Base-by-base conservation (phyloP, 148 eudicot species). In the Suaeda aralocaspica region DNA sequence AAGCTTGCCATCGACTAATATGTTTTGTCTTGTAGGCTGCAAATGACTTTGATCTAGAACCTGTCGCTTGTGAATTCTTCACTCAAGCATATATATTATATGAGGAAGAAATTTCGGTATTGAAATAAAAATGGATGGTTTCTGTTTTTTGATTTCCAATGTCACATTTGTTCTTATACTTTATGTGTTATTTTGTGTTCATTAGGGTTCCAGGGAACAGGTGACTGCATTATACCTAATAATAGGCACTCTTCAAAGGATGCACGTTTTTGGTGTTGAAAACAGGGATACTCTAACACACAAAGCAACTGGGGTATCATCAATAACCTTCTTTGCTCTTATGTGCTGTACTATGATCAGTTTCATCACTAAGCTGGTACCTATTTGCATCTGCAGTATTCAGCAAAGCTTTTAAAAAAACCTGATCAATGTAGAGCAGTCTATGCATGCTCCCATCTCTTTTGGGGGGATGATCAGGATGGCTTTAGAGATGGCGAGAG, bases 381-480 rank as follows among this genome's bases (percentile, higher is more conserved):
- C 25, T 59, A 39, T 59, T 55, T 39, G n/a, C 39, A 26, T 69
- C n/a, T 69, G 52, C 85, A 94, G 99, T 94, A 94, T 74, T 89
- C 97, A n/a, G 91, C 97, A 44, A 94, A 94, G 82, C 97, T 94
- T 77, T 86, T 94, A 87, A 94, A 94, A 89, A 94, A 94, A 73
- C 96, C 96, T 26, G 99, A 94, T 78, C 96, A 94, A 74, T 94
- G 99, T 76, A 86, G 90, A 88, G 97, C 99, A 63, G 97, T 94
- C 24, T 91, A 87, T 82, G 89, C 97, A 0, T 94, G 97, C 73
- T 89, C 99, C 53, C 99, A 94, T 76, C 93, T 94, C 64, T 94
- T 94, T 66, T 94, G 99, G 99, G 85, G 84, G 48, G 93, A 86
- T 66, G 96, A 94, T 64, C 87, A 83, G 10, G 93, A 91, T 31